Evolutionary conservation across 257 asterid species (phyloP), one percentile per base, ranked within the genome.

Genomic region (Lantana camara): DNA sequence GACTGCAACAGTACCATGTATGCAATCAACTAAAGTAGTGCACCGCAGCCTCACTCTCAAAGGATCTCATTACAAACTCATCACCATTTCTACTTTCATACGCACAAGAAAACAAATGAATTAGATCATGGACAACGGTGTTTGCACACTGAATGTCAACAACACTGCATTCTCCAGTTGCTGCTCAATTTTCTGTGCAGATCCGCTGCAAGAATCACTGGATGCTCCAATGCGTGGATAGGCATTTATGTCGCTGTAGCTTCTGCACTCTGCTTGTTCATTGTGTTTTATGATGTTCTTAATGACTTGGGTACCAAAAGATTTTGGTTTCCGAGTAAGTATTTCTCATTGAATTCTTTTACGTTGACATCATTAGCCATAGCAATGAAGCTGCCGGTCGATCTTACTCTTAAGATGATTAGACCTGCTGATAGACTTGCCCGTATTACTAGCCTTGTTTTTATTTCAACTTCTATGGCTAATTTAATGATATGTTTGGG

Each of bases 271-370:
- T 65, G 72, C 16, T 4, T 52, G 1, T 49, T 58, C 0, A 59
- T 68, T 7, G 59, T 72, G 59, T 44, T 64, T 0, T 68, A 71
- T 10, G 81, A 75, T 11, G 68, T 38, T 0, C 0, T 60, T 48
- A 20, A 42, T 3, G 81, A 74, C 0, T 46, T 75, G 14, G 71
- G 50, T 11, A 20, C 29, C 56, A 75, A 32, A 49, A 66, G 35
- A 37, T 20, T 46, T 3, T 75, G 81, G 81, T 75, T 75, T 45
- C 81, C 81, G 5, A 60, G 59, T 1, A 76, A 66, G 27, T 56
- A 54, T 13, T 66, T 71, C 57, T 60, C 68, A 8, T 63, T 75
- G 10, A 60, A 61, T 3, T 73, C 77, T 7, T 27, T 35, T 57
- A 65, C 58, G 2, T 47, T 75, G 21, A 70, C 80, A 4, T 15